phyloP scores from a whole-genome alignment of 78 protist genomes.

The Tieghemostelium lacteum region DNA sequence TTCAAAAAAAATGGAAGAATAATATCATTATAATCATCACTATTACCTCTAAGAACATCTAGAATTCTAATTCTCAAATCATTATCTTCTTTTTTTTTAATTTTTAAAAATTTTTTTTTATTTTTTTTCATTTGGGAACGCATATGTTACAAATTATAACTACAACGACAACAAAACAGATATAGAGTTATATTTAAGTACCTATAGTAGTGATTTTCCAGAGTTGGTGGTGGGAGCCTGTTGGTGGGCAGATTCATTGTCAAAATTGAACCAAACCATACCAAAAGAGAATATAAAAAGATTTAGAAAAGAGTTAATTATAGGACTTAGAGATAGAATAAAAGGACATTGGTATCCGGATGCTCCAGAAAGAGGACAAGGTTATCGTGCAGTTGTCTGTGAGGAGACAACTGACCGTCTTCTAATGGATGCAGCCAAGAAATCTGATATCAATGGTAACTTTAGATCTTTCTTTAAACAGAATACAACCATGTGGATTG shows the following conservation, averaged over 20 bases:
- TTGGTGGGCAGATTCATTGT: slow-evolving; percentile 74
- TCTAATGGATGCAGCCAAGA: slow-evolving; percentile 58
- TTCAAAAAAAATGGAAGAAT: too few species aligned
- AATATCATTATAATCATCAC: too few species aligned
- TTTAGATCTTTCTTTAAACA: slow-evolving; percentile 61
- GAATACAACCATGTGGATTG: slow-evolving; percentile 73
- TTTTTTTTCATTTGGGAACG: too few species aligned
- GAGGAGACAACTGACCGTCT: slow-evolving; percentile 68
- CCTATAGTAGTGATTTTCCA: slow-evolving; percentile 29
- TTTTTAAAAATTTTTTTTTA: too few species aligned
- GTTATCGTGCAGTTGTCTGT: slow-evolving; percentile 61
- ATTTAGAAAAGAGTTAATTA: slow-evolving; percentile 43
- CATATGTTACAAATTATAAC: too few species aligned
- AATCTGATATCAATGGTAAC: slow-evolving; percentile 53
- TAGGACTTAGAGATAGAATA: slow-evolving; percentile 46
- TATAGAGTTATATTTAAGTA: slow-evolving; percentile 28
- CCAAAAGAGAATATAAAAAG: slow-evolving; percentile 61
- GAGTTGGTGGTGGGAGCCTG: slow-evolving; percentile 68
- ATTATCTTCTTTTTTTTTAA: too few species aligned
- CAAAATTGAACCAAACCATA: slow-evolving; percentile 25
- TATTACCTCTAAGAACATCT: too few species aligned
- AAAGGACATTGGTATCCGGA: slow-evolving; percentile 76
- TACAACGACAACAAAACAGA: too few species aligned
- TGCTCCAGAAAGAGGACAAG: slow-evolving; percentile 62
- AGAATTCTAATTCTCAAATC: too few species aligned